phyloP scores from a whole-genome alignment of 2,329 filamentous ascomycete species.

The Byssothecium circinans region DNA sequence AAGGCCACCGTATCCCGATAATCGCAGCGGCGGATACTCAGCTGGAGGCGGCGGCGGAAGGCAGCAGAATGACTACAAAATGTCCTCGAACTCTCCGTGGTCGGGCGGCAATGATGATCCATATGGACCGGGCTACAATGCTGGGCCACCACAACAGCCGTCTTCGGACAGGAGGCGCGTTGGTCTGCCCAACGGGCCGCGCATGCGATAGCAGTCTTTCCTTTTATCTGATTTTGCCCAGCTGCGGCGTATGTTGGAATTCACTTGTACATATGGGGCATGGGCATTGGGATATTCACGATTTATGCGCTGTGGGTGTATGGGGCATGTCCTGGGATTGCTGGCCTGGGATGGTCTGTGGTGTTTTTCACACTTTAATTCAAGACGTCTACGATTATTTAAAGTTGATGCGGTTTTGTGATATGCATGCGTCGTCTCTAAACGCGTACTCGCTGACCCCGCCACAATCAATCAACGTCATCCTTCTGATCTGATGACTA shows the following conservation, averaged over 20 bases:
- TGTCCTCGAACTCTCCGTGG: constrained; percentile 40
- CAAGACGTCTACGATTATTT: not conserved
- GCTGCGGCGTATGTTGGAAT: constrained; percentile 23
- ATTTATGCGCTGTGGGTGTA: constrained; percentile 8
- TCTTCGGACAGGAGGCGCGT: constrained; percentile 34
- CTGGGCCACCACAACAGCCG: constrained; percentile 28
- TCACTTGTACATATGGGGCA: constrained; percentile 7
- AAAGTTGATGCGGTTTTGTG: not conserved
- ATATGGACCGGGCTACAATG: constrained; percentile 30
- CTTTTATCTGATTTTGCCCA: not conserved
- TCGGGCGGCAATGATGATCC: constrained; percentile 35
- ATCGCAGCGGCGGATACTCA: constrained; percentile 35
- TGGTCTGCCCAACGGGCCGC: constrained; percentile 43
- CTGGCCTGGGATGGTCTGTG: not conserved
- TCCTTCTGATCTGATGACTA: constrained; percentile 5
- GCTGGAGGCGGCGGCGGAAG: constrained; percentile 26
- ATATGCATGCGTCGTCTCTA: constrained; percentile 4
- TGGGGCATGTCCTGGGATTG: not conserved
- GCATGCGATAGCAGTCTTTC: constrained; percentile 31
- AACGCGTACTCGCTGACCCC: no score
- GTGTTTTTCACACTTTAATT: not conserved
- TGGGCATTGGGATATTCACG: constrained; percentile 1
- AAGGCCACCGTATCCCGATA: constrained; percentile 36
- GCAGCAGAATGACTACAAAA: constrained; percentile 30
- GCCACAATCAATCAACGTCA: constrained; percentile 15